Base-by-base conservation (phyloP, 495 filamentous ascomycete species). In the Bombardia bombarda region DNA sequence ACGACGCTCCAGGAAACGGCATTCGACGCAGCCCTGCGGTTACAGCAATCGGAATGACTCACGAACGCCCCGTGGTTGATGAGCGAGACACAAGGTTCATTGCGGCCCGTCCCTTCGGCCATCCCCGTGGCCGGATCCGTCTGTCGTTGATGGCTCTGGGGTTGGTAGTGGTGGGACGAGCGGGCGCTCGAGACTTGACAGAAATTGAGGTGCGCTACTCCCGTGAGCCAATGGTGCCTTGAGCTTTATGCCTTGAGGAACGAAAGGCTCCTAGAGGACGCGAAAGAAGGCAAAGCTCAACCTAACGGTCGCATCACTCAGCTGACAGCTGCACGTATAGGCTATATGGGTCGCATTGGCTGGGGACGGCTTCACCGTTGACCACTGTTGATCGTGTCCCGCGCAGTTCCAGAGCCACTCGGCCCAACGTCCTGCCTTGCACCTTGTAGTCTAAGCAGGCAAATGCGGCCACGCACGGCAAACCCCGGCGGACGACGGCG, bases 371-470 rank as follows among this genome's bases (percentile, higher is more conserved):
- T 37, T 37, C 34, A 13, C 19, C 19, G 34, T 37, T 22, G 16
- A 37, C 19, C 34, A 37, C 34, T 9, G 19, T 37, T 22, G 34
- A 7, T 14, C 34, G 34, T 22, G 34, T 37, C 34, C 34, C 35
- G 20, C 35, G 35, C 9, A 23, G 35, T 14, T 38, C 35, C 35
- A 38, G 35, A 7, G 35, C 35, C 17, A 38, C 35, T 14, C 35
- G 35, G 17, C 20, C 20, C 35, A 38, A 23, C 20, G 35, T 38
- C 35, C 35, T 37, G 16, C 19, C 38, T 40, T 25, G 19, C 12
- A 40, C 20, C 38, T 20, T 38, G 43, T 40, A n/a, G n/a, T n/a
- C 38, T n/a, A 28, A 26, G 38, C 20, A 40, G 23, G 20, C 38
- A 28, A 40, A 22, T n/a, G 38, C 38, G 25, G 32, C 28, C 17